Evolutionary conservation across 2,329 filamentous ascomycete species (phyloP), one percentile per base, ranked within the genome.

Genomic region (Colletotrichum acutatum): DNA sequence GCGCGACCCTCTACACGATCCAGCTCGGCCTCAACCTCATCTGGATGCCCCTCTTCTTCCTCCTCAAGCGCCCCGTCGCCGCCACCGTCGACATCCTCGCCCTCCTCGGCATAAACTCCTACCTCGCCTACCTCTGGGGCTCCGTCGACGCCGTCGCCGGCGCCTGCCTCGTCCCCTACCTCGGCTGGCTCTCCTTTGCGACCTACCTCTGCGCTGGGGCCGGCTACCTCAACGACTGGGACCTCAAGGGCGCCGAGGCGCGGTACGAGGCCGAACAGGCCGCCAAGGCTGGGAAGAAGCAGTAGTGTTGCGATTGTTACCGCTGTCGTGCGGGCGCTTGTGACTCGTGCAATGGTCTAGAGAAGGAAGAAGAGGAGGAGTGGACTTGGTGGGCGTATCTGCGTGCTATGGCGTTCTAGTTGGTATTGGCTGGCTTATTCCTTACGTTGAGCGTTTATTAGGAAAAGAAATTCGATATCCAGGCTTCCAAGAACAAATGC

Each of bases 1-100:
- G 92, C 76, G 92, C 94, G 71, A 94, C 93, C 0, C 88, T 98
- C 34, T 98, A 98, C 86, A 94, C 93, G 2, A 86, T 95, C 72
- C 95, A 98, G 83, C 91, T 98, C 7, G 93, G 89, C 12, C 87
- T 98, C 64, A 98, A 98, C 81, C 86, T 97, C 34, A 82, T 92
- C 66, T 98, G 94, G 94, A 98, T 95, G 90, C 96, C 96, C 14
- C 88, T 98, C 12, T 98, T 98, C 88, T 98, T 98, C 80, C 88
- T 90, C n/a, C 80, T 92, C 63, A 91, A 92, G 75, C 90, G 90
- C 19, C 95, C 95, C 1, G 87, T 92, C 65, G 90, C 91, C 79
- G 95, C 95, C 4, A 90, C 94, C 7, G 88, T 88, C 32, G 94
- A 98, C 80, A 92, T 97, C 63, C 83, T 94, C 32, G 88, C 91